Evolutionary conservation across 129 eudicot species (phyloP).

Genomic region (Solidago caesia): DNA sequence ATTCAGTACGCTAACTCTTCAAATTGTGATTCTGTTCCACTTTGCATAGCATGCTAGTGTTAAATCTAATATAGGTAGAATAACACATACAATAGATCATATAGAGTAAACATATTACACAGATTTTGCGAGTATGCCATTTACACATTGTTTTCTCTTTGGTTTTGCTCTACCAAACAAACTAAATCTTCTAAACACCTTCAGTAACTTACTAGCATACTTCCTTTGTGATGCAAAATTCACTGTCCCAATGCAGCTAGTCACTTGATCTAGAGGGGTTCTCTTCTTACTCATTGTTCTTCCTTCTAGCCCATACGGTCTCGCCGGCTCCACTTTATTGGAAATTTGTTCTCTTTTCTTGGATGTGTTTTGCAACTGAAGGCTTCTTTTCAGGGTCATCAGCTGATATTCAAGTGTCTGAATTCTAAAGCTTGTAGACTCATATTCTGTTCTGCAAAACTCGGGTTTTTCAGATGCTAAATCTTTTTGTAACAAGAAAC

Average conservation of each 20-base stretch:
- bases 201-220: slow-evolving; percentile 63
- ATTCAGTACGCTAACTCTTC: too few species aligned
- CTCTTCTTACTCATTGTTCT: slow-evolving; percentile 63
- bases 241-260: slow-evolving; percentile 74
- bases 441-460: slow-evolving; percentile 56
- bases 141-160: slow-evolving; percentile 44
- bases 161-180: slow-evolving; percentile 62
- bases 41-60: too few species aligned
- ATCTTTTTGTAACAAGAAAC: slow-evolving; percentile 53
- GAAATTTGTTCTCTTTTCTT: slow-evolving; percentile 32
- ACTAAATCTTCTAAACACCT: slow-evolving; percentile 52
- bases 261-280: slow-evolving; percentile 55
- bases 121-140: slow-evolving; percentile 29
- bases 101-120: slow-evolving; percentile 32
- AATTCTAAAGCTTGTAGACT: slow-evolving; percentile 88
- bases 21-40: too few species aligned
- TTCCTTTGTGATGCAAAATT: slow-evolving; percentile 68
- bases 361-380: slow-evolving; percentile 52
- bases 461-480: slow-evolving; percentile 32
- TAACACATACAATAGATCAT: not conserved
- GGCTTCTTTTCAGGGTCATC: slow-evolving; percentile 55
- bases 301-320: slow-evolving; percentile 49
- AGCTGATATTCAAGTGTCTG: slow-evolving; percentile 82
- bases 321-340: slow-evolving; percentile 35
- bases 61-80: not conserved